Conservation (phyloP, 1,139 yeast species). For the Blastobotrys niveus region DNA sequence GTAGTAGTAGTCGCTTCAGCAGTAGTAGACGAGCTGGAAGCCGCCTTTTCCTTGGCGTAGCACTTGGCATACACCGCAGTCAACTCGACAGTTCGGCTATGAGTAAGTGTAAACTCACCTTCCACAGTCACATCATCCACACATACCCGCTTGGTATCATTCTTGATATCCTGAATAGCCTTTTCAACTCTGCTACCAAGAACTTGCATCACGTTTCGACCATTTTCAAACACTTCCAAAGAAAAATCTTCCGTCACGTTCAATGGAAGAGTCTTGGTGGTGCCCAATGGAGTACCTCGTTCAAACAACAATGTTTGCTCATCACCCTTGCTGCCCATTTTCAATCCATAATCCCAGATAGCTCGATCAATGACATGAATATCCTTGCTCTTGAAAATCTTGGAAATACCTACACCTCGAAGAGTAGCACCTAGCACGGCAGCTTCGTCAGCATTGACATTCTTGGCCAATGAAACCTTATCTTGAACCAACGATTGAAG, state of each 20-base stretch:
- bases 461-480: slow-evolving; percentile 55
- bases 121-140: slow-evolving; percentile 23
- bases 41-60: slow-evolving; percentile 15
- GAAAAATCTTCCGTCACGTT: slow-evolving; percentile 31
- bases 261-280: slow-evolving; percentile 18
- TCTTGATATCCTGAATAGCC: slow-evolving; percentile 22
- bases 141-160: slow-evolving; percentile 24
- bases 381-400: slow-evolving; percentile 56
- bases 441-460: slow-evolving; percentile 94
- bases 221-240: slow-evolving; percentile 53
- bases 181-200: slow-evolving; percentile 27
- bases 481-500: slow-evolving; percentile 50
- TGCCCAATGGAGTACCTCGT: slow-evolving; percentile 30
- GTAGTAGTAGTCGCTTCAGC: slow-evolving; percentile 9
- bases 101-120: slow-evolving; percentile 26
- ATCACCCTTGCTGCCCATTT: slow-evolving; percentile 21
- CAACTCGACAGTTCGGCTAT: slow-evolving; percentile 30
- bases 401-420: slow-evolving; percentile 63
- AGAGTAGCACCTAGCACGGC: slow-evolving; percentile 85
- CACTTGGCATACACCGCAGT: slow-evolving; percentile 20
- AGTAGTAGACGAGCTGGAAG: slow-evolving; percentile 5
- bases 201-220: slow-evolving; percentile 40
- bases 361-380: slow-evolving; percentile 55
- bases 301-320: slow-evolving; percentile 25
- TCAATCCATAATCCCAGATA: slow-evolving; percentile 33